These are phyloP conservation scores for Botrytis medusae DNA, from an alignment of 2,329 filamentous ascomycete genomes.

Conservation along the genomic window DNA sequence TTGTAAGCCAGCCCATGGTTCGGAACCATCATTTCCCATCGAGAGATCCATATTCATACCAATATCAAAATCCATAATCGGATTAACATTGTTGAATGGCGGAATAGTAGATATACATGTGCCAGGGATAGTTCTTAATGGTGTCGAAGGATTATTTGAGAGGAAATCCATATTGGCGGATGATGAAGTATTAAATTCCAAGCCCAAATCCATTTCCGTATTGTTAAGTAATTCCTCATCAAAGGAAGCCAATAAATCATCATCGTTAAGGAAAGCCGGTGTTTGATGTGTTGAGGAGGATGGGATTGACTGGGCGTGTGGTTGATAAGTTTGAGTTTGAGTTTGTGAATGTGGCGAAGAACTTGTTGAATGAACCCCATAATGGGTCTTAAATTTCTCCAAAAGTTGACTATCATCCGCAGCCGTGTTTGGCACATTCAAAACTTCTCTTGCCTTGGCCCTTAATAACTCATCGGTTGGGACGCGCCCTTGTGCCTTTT, in stretches of 20 bases:
- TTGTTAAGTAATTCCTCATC: slow-evolving; percentile 24
- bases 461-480: slow-evolving; percentile 51
- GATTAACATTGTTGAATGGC: neutral
- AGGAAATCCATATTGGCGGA: neutral
- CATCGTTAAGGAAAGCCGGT: slow-evolving; percentile 26
- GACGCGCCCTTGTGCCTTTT: slow-evolving; percentile 45
- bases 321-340: slow-evolving; percentile 8
- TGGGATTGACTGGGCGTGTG: slow-evolving; percentile 8
- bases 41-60: slow-evolving; percentile 13
- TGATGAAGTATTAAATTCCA: neutral
- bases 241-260: slow-evolving; percentile 29
- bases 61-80: slow-evolving; percentile 22
- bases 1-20: neutral
- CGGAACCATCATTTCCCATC: neutral
- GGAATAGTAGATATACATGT: neutral
- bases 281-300: slow-evolving; percentile 2
- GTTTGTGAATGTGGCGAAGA: neutral
- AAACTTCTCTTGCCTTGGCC: slow-evolving; percentile 49
- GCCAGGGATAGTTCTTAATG: neutral
- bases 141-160: neutral
- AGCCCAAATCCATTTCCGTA: neutral
- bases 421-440: slow-evolving; percentile 49
- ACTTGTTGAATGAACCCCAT: neutral
- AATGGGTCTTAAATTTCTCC: slow-evolving; percentile 47
- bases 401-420: slow-evolving; percentile 56